Evolutionary conservation across 306 rosid genomes (phyloP).

Genomic region (Vigna mungo): DNA sequence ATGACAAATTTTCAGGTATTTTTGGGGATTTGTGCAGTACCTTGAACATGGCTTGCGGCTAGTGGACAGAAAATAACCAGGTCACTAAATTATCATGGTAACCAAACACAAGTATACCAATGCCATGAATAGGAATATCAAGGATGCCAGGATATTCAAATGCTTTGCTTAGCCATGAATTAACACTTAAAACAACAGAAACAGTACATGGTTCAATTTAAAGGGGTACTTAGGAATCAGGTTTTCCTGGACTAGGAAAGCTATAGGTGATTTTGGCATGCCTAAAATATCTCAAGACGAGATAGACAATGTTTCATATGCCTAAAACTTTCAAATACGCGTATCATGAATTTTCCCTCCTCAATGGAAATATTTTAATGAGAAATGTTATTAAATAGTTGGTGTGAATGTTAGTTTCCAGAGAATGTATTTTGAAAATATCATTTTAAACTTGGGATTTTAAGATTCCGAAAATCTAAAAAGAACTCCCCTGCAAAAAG

Average conservation of each 20-base stretch:
- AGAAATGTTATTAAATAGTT: neutral
- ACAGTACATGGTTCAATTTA: neutral
- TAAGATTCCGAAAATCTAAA: neutral
- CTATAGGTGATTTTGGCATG: neutral
- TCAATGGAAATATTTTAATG: neutral
- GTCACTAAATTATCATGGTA: constrained; percentile 18
- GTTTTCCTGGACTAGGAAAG: neutral
- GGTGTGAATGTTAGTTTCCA: neutral
- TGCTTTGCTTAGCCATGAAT: constrained; percentile 15
- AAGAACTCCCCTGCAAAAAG: neutral
- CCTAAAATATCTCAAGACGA: neutral
- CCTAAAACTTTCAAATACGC: neutral
- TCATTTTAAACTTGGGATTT: neutral
- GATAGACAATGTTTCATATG: no score
- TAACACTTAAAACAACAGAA: constrained; percentile 13
- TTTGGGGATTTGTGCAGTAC: constrained; percentile 76
- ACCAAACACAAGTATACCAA: constrained; percentile 5
- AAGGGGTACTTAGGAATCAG: neutral
- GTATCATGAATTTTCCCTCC: neutral
- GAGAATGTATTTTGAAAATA: neutral
- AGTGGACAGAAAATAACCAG: constrained; percentile 42
- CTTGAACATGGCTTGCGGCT: constrained; percentile 99
- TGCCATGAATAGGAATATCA: constrained; percentile 14
- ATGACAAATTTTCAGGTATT: constrained; percentile 76
- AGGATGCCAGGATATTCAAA: constrained; percentile 41